These are phyloP conservation scores for Pseudopyricularia cyperi DNA, from an alignment of 2,329 filamentous ascomycete species.

Conservation along the genomic window DNA sequence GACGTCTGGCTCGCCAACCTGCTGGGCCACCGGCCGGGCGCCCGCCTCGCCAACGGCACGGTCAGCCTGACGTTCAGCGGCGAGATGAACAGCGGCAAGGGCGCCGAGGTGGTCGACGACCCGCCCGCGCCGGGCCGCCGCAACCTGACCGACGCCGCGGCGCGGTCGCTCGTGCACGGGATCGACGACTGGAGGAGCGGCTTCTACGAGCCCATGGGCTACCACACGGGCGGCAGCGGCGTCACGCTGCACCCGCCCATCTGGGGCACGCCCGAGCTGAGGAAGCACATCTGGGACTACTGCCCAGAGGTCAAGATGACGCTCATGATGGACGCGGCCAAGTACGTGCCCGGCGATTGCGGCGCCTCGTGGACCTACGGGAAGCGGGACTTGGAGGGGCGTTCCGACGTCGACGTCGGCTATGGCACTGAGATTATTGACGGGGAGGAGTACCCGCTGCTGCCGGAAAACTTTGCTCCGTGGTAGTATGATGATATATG, in stretches of 20 bases:
- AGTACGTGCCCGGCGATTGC: constrained; percentile 35
- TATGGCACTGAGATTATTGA: constrained; percentile 27
- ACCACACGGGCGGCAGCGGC: constrained; percentile 39
- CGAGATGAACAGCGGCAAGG: constrained; percentile 28
- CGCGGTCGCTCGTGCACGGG: constrained; percentile 21
- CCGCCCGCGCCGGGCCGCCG: constrained; percentile 8
- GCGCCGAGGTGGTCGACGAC: constrained; percentile 10
- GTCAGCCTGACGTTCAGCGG: constrained; percentile 35
- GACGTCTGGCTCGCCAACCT: constrained; percentile 43
- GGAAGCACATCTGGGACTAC: constrained; percentile 40
- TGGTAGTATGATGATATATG: no score
- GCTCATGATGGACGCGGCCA: constrained; percentile 38
- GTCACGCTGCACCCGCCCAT: constrained; percentile 27
- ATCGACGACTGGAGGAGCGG: constrained; percentile 38
- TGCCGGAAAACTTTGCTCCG: constrained; percentile 20
- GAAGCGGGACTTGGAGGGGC: constrained; percentile 21
- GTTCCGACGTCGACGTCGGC: constrained; percentile 13
- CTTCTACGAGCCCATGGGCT: constrained; percentile 45
- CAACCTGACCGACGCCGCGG: constrained; percentile 14
- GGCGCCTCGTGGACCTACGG: constrained; percentile 21
- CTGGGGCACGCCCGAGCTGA: constrained; percentile 32
- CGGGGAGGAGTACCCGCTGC: constrained; percentile 23
- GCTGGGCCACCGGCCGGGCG: constrained; percentile 32
- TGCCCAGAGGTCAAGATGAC: constrained; percentile 48
- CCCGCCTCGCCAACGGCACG: constrained; percentile 37